Evolutionary conservation across 139 green algal species (phyloP).

Genomic region (Astrephomene gubernaculifera): DNA sequence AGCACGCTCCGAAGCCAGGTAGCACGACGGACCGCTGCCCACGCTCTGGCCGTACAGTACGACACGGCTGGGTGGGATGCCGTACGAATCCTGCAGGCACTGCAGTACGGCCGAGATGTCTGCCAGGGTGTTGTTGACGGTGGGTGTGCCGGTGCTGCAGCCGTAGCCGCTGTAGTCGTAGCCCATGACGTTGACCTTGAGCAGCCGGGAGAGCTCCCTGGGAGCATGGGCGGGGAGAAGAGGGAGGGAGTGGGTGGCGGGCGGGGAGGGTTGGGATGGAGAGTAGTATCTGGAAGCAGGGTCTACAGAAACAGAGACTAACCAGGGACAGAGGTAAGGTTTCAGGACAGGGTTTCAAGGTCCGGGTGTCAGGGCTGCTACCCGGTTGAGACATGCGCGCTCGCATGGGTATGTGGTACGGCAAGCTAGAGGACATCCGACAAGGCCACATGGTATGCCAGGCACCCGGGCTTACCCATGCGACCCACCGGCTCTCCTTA

Average conservation of each 20-base stretch:
- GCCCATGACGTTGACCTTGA: slow-evolving; percentile 80
- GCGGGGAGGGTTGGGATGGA: too few species aligned
- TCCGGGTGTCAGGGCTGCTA: too few species aligned
- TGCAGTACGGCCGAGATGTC: slow-evolving; percentile 72
- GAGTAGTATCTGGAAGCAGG: too few species aligned
- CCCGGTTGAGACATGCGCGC: too few species aligned
- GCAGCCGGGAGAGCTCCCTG: slow-evolving; percentile 72
- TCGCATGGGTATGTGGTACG: too few species aligned
- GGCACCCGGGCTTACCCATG: too few species aligned
- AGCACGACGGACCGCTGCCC: slow-evolving; percentile 78
- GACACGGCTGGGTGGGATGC: slow-evolving; percentile 53
- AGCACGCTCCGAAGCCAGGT: slow-evolving; percentile 62
- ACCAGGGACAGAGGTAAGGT: too few species aligned
- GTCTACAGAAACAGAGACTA: too few species aligned
- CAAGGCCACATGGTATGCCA: too few species aligned
- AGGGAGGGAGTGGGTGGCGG: background rate
- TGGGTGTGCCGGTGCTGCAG: slow-evolving; percentile 58
- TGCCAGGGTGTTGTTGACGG: slow-evolving; percentile 68
- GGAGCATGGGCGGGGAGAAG: background rate
- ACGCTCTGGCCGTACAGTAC: slow-evolving; percentile 94
- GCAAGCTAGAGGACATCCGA: too few species aligned
- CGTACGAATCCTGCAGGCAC: slow-evolving; percentile 54
- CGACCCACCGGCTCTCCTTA: too few species aligned
- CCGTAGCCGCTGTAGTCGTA: slow-evolving; percentile 85
- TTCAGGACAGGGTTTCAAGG: too few species aligned